Evolutionary conservation across 2,329 filamentous ascomycete genomes (phyloP).

Genomic region (Colletotrichum sp.): DNA sequence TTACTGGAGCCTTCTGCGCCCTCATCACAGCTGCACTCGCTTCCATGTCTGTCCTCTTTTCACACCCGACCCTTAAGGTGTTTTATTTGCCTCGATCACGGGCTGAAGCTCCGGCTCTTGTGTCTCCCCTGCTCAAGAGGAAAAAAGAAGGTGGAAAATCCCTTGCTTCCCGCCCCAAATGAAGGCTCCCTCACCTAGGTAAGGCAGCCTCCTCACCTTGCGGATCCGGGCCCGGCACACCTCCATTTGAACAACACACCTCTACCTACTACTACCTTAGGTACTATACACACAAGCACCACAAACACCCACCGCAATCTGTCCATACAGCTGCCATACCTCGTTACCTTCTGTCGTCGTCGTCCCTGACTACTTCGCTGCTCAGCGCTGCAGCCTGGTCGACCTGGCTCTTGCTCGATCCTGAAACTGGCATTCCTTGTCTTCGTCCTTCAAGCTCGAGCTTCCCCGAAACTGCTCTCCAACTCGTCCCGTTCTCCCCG

Average conservation of each 20-base stretch:
- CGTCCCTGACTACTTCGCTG: background rate
- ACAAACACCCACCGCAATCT: background rate
- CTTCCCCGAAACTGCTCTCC: slow-evolving; percentile 7
- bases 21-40: background rate
- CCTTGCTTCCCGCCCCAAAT: background rate
- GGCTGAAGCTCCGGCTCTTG: background rate
- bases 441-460: background rate
- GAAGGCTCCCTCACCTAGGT: background rate
- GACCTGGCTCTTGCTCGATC: background rate
- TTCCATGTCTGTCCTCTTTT: background rate
- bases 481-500: background rate
- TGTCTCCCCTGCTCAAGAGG: background rate
- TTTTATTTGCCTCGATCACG: background rate
- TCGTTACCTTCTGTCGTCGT: background rate
- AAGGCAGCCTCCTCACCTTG: background rate
- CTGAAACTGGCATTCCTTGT: slow-evolving; percentile 16
- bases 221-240: background rate
- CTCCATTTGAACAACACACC: background rate
- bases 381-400: slow-evolving; percentile 5
- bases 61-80: background rate
- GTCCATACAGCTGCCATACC: background rate
- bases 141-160: background rate
- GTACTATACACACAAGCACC: background rate
- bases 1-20: background rate
- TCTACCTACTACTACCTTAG: background rate